These are phyloP conservation scores for Phytophthora pseudosyringae DNA, from an alignment of 352 stramenopile species.

Conservation along the genomic window DNA sequence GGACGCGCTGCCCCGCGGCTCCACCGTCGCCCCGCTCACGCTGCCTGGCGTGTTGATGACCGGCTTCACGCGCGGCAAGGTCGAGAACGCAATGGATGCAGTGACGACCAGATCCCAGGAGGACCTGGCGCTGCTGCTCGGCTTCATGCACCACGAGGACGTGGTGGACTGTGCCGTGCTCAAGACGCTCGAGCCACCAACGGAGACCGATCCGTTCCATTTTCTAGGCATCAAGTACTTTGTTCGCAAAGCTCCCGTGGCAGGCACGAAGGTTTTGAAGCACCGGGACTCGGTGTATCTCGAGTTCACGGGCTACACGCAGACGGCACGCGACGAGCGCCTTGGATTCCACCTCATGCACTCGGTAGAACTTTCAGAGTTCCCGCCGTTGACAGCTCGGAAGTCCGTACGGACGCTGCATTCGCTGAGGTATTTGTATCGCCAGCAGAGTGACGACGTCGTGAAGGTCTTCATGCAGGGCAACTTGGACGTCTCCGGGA, in stretches of 20 bases:
- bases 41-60: conserved; percentile 37
- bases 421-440: conserved; percentile 39
- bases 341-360: conserved; percentile 55
- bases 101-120: conserved; percentile 40
- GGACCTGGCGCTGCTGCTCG: conserved; percentile 40
- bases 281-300: conserved; percentile 37
- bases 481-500: conserved; percentile 31
- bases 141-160: conserved; percentile 30
- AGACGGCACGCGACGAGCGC: conserved; percentile 34
- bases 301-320: conserved; percentile 37
- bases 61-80: conserved; percentile 38
- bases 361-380: conserved; percentile 42
- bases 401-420: conserved; percentile 4
- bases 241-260: conserved; percentile 4
- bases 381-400: conserved; percentile 19
- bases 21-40: conserved; percentile 10
- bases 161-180: conserved; percentile 38
- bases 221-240: conserved; percentile 43
- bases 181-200: conserved; percentile 27
- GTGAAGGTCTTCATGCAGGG: conserved; percentile 63
- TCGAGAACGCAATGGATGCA: conserved; percentile 56
- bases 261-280: conserved; percentile 14
- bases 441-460: conserved; percentile 50
- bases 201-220: conserved; percentile 39
- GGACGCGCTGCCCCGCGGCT: conserved; percentile 5